These are phyloP conservation scores for Candida broadrunensis DNA, from an alignment of 805 yeast genomes.

Conservation along the genomic window DNA sequence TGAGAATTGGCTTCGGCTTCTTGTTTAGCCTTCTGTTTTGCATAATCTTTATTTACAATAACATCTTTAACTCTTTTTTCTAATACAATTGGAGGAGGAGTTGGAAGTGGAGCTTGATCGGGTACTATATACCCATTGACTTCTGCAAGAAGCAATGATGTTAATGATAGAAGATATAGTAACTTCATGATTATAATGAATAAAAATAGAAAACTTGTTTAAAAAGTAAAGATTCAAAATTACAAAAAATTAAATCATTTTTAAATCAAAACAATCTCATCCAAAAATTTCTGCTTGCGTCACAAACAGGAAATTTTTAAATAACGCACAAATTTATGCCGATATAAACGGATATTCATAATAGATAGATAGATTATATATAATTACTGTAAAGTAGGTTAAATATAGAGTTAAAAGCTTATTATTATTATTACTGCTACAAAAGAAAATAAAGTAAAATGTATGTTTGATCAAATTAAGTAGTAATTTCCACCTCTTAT, in stretches of 20 bases:
- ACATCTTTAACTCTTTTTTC: constrained; percentile 26
- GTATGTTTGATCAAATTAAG: constrained; percentile 18
- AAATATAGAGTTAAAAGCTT: no score
- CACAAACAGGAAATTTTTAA: no score
- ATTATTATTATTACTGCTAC: no score
- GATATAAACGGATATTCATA: no score
- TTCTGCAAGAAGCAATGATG: not conserved
- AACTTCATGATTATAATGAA: constrained; percentile 2
- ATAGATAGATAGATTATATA: no score
- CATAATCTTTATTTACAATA: constrained; percentile 27
- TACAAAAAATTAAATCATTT: no score
- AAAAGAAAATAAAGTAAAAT: no score
- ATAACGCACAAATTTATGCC: no score
- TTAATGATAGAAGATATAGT: not conserved
- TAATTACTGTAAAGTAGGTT: no score
- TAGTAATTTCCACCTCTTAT: constrained; percentile 10
- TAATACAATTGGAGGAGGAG: constrained; percentile 8
- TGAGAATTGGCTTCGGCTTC: constrained; percentile 12
- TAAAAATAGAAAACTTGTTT: not conserved
- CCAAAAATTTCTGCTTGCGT: no score
- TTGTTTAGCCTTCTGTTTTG: constrained; percentile 13
- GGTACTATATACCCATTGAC: not conserved
- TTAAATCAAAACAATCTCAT: no score
- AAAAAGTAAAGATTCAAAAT: not conserved
- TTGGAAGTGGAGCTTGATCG: constrained; percentile 1